Percentiles rank a stretch among this genome's conserved stretches.
Conservation (phyloP, 306 rosid genomes). For the Prunus mume region DNA sequence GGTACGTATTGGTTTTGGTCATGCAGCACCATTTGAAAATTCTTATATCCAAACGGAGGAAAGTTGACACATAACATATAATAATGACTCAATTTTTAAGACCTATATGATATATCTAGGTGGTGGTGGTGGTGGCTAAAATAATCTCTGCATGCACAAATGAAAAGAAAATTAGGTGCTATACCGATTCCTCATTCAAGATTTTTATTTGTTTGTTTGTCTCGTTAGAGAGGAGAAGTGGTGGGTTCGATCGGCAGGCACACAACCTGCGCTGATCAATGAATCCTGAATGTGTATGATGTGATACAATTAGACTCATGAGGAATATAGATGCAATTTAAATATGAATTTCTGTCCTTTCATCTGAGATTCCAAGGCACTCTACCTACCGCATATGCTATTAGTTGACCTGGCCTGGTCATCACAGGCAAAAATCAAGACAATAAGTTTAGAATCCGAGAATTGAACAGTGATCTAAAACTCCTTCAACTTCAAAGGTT, state of each 20-base stretch:
- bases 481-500: background rate
- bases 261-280: background rate
- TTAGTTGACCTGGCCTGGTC: background rate
- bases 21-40: background rate
- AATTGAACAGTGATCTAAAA: background rate
- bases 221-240: background rate
- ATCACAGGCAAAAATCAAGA: background rate
- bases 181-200: background rate
- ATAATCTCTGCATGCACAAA: background rate
- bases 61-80: background rate
- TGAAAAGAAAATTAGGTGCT: background rate
- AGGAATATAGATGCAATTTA: background rate
- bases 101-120: no score
- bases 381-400: background rate
- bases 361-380: slow-evolving; percentile 19
- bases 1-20: background rate
- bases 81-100: no score
- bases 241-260: background rate
- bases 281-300: background rate
- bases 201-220: background rate
- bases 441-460: background rate
- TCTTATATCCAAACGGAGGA: background rate
- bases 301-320: background rate
- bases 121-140: no score
- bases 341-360: background rate